A percentile compares a stretch with the other conserved stretches of the same genome.
Evolutionary conservation across 192 early-diverging fungal species (phyloP).

Genomic region (Geranomyces michiganensis): DNA sequence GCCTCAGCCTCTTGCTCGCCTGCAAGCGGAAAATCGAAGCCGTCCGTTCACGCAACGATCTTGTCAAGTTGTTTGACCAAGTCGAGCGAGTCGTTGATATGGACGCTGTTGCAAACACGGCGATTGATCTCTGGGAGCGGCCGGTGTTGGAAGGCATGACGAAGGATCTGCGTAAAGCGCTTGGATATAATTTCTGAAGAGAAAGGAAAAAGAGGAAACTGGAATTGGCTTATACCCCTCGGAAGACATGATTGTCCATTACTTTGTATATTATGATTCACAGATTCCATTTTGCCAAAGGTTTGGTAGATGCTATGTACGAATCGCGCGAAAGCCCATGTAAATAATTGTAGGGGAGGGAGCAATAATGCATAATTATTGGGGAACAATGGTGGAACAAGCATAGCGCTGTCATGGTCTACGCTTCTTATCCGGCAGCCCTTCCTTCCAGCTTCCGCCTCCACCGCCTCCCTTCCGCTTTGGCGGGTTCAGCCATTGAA

Average conservation of each 20-base stretch:
- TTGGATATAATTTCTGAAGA: conserved; percentile 36
- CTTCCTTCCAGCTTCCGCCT: not conserved
- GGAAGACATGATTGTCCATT: too few relatives aligned
- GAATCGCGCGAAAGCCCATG: too few relatives aligned
- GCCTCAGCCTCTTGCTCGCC: conserved; percentile 42
- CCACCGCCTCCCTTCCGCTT: not conserved
- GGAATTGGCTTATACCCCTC: too few relatives aligned
- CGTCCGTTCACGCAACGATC: conserved; percentile 19
- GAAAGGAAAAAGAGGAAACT: too few relatives aligned
- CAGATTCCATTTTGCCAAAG: too few relatives aligned
- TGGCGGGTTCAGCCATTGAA: conserved; percentile 46
- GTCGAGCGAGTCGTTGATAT: conserved; percentile 45
- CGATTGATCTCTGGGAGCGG: conserved; percentile 53
- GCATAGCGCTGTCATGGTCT: not conserved
- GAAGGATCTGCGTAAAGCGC: conserved; percentile 25
- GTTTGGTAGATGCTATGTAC: too few relatives aligned
- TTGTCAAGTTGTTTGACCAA: conserved; percentile 34
- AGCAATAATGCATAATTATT: too few relatives aligned
- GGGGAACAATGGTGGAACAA: too few relatives aligned
- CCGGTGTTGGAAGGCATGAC: conserved; percentile 41
- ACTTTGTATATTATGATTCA: too few relatives aligned
- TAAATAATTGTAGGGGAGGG: too few relatives aligned
- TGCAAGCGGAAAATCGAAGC: conserved; percentile 37
- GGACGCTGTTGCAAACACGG: conserved; percentile 44
- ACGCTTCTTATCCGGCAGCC: not conserved